These are phyloP conservation scores for Nyssa sinensis DNA, from an alignment of 148 eudicot genomes.

Conservation along the genomic window DNA sequence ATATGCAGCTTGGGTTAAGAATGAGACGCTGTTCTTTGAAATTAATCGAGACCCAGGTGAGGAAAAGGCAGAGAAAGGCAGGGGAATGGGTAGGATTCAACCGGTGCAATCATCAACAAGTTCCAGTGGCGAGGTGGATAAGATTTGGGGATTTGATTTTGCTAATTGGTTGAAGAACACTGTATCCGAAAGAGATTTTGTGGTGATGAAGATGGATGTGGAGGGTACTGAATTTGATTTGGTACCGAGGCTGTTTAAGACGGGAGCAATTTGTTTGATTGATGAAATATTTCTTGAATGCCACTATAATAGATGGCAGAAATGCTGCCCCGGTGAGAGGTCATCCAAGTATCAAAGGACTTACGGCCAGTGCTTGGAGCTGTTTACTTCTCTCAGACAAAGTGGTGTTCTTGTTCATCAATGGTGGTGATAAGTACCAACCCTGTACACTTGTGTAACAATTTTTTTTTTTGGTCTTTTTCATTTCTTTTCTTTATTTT, in stretches of 20 bases:
- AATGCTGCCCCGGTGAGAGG: slow-evolving; percentile 89
- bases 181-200: slow-evolving; percentile 69
- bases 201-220: slow-evolving; percentile 98
- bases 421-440: slow-evolving; percentile 66
- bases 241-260: slow-evolving; percentile 78
- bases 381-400: slow-evolving; percentile 72
- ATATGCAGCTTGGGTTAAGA: slow-evolving; percentile 91
- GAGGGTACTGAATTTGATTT: slow-evolving; percentile 93
- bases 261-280: slow-evolving; percentile 91
- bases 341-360: slow-evolving; percentile 76
- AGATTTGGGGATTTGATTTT: slow-evolving; percentile 83
- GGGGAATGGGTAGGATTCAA: slow-evolving; percentile 90
- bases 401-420: slow-evolving; percentile 96
- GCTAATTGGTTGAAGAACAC: slow-evolving; percentile 85
- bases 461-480: background rate
- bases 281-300: slow-evolving; percentile 95
- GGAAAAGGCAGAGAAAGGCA: slow-evolving; percentile 63
- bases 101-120: slow-evolving; percentile 48
- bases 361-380: slow-evolving; percentile 71
- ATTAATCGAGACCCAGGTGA: slow-evolving; percentile 66
- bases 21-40: slow-evolving; percentile 85
- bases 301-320: slow-evolving; percentile 95
- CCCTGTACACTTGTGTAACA: background rate
- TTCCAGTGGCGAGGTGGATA: slow-evolving; percentile 40
- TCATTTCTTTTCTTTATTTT: slow-evolving; percentile 8